A percentile compares a stretch with the other conserved stretches of the same genome.
phyloP scores from a whole-genome alignment of 257 asterid species.

The Craterostigma plantagineum region DNA sequence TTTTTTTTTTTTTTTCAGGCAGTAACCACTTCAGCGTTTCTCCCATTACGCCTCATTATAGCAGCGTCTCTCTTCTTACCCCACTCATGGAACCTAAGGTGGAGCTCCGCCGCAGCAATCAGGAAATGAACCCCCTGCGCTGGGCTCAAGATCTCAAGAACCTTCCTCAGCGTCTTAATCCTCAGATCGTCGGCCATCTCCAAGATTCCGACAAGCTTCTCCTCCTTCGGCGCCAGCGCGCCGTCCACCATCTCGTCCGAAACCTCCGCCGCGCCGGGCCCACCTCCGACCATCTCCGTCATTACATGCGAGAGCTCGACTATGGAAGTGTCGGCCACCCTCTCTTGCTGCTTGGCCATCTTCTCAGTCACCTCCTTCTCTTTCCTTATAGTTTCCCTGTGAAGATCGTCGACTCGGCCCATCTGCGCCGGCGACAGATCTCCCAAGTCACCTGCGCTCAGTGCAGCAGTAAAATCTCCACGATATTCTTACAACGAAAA shows the following conservation, averaged over 20 bases:
- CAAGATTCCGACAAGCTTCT: slow-evolving; percentile 18
- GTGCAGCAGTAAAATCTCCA: too few relatives aligned
- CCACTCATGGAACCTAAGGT: slow-evolving; percentile 67
- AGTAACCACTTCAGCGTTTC: background rate
- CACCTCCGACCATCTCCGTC: slow-evolving; percentile 21
- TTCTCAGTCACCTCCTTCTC: slow-evolving; percentile 38
- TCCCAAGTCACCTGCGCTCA: slow-evolving; percentile 17
- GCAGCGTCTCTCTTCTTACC: slow-evolving; percentile 28
- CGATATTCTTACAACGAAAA: too few relatives aligned
- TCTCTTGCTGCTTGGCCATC: slow-evolving; percentile 43
- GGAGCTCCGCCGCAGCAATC: slow-evolving; percentile 65
- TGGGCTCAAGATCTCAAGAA: slow-evolving; percentile 19
- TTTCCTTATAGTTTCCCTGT: slow-evolving; percentile 18
- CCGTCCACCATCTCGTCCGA: slow-evolving; percentile 8
- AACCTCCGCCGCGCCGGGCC: slow-evolving; percentile 2
- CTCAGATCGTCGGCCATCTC: slow-evolving; percentile 42
- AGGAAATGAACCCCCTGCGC: slow-evolving; percentile 43
- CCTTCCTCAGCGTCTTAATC: slow-evolving; percentile 26
- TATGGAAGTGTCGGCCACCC: slow-evolving; percentile 30
- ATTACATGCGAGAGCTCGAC: slow-evolving; percentile 33
- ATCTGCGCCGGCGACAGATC: slow-evolving; percentile 25
- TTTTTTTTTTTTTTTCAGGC: too few relatives aligned
- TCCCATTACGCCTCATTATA: background rate
- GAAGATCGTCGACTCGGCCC: slow-evolving; percentile 23
- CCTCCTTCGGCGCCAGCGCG: slow-evolving; percentile 22